Percentiles rank a stretch among this genome's conserved stretches.
phyloP scores from a whole-genome alignment of 1,284 basidiomycete species.

The Tilletia indica region DNA sequence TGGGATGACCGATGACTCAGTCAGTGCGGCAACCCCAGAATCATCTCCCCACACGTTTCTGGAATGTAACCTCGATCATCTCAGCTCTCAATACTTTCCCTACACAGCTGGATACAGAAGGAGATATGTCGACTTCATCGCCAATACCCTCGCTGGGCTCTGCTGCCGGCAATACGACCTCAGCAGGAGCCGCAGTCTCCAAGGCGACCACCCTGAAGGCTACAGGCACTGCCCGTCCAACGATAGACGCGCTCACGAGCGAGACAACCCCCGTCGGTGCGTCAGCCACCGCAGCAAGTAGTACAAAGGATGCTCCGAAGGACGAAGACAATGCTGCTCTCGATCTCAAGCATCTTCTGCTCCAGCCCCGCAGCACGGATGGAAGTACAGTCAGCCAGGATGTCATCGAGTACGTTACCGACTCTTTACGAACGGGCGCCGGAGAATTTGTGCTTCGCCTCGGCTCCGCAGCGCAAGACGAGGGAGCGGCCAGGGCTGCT shows the following conservation, averaged over 20 bases:
- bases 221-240: slow-evolving; percentile 15
- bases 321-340: slow-evolving; percentile 4
- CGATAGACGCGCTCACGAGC: slow-evolving; percentile 41
- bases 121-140: slow-evolving; percentile 3
- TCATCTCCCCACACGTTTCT: too few species aligned
- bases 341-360: slow-evolving; percentile 29
- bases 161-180: background rate
- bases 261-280: slow-evolving; percentile 28
- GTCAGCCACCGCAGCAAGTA: slow-evolving; percentile 20
- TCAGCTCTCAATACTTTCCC: too few species aligned
- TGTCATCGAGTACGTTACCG: slow-evolving; percentile 34
- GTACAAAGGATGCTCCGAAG: background rate
- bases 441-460: slow-evolving; percentile 39
- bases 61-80: too few species aligned
- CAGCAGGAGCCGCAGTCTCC: background rate
- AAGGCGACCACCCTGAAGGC: slow-evolving; percentile 14
- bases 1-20: too few species aligned
- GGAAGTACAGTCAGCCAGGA: slow-evolving; percentile 14
- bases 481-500: slow-evolving; percentile 15
- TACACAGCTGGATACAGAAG: too few species aligned
- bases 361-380: slow-evolving; percentile 22
- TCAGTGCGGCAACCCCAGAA: too few species aligned
- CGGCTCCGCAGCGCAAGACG: slow-evolving; percentile 22
- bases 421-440: slow-evolving; percentile 33
- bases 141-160: slow-evolving; percentile 4